These are phyloP conservation scores for Talaromyces pinophilus DNA, from an alignment of 2,329 filamentous ascomycete genomes.

Conservation along the genomic window DNA sequence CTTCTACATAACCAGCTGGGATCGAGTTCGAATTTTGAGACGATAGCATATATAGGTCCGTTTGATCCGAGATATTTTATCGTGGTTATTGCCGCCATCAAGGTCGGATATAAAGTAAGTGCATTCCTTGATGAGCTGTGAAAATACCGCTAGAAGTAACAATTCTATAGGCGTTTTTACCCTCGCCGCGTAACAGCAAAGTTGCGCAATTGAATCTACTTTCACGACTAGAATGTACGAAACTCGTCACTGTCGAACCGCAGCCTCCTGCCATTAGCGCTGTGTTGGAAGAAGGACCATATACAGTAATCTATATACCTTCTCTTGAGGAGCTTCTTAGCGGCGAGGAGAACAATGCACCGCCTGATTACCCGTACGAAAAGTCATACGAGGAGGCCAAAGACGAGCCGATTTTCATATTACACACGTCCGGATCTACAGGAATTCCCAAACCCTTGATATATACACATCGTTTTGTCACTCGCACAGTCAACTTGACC, in stretches of 20 bases:
- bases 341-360: not conserved
- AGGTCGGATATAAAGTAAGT: constrained; percentile 22
- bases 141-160: not conserved
- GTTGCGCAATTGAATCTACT: constrained; percentile 8
- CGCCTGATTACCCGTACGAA: constrained; percentile 36
- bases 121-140: not conserved
- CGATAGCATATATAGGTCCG: constrained; percentile 23
- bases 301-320: not conserved
- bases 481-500: constrained; percentile 15
- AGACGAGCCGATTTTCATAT: constrained; percentile 33
- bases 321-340: not conserved
- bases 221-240: constrained; percentile 4
- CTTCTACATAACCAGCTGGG: constrained; percentile 1
- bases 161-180: constrained; percentile 1
- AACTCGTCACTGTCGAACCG: constrained; percentile 14
- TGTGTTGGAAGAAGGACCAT: constrained; percentile 2
- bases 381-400: constrained; percentile 40
- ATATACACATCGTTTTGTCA: constrained; percentile 17
- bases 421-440: constrained; percentile 21
- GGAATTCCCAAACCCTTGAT: constrained; percentile 16
- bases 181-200: constrained; percentile 18
- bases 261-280: constrained; percentile 8
- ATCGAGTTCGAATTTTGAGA: constrained; percentile 6
- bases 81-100: constrained; percentile 24
- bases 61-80: constrained; percentile 19